Percentiles rank a stretch among this genome's conserved stretches.
phyloP scores from a whole-genome alignment of 345 rosid species.

The Orychophragmus violaceus region DNA sequence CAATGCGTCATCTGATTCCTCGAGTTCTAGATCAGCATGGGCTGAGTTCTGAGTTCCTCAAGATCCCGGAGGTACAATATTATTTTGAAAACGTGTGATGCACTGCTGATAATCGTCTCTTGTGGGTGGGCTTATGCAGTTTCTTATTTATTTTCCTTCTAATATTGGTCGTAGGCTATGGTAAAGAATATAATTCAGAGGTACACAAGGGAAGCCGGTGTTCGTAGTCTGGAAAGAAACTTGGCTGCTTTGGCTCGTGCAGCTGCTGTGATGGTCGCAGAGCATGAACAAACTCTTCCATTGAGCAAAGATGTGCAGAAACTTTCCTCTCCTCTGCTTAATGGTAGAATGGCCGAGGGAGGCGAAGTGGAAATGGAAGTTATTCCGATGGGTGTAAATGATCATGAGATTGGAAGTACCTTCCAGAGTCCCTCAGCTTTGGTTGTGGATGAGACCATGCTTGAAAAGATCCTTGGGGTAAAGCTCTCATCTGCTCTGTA shows the following conservation, averaged over 20 bases:
- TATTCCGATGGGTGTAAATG: slow-evolving; percentile 78
- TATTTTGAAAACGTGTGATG: not conserved
- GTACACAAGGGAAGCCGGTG: slow-evolving; percentile 99
- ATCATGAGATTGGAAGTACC: too few species aligned
- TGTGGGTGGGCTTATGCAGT: not conserved
- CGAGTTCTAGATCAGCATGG: slow-evolving; percentile 97
- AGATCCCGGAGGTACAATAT: slow-evolving; percentile 77
- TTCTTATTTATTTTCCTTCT: not conserved
- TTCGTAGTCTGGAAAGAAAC: slow-evolving; percentile 81
- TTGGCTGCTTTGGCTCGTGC: slow-evolving; percentile 97
- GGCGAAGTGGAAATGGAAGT: slow-evolving; percentile 98
- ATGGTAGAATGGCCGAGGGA: slow-evolving; percentile 80
- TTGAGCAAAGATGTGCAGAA: slow-evolving; percentile 68
- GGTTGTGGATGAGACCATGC: slow-evolving; percentile 80
- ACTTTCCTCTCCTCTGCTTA: slow-evolving; percentile 71
- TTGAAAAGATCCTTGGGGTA: slow-evolving; percentile 96
- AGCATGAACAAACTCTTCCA: slow-evolving; percentile 72
- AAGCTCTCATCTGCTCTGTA: not conserved
- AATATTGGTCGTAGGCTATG: slow-evolving; percentile 43
- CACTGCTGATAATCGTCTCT: not conserved
- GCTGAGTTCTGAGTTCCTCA: slow-evolving; percentile 72
- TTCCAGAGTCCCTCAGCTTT: slow-evolving; percentile 62
- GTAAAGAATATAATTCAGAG: slow-evolving; percentile 83
- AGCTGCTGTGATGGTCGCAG: slow-evolving; percentile 90
- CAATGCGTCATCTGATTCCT: slow-evolving; percentile 90